Base-by-base conservation (phyloP, 805 yeast species). In the Candida wancherniae region DNA sequence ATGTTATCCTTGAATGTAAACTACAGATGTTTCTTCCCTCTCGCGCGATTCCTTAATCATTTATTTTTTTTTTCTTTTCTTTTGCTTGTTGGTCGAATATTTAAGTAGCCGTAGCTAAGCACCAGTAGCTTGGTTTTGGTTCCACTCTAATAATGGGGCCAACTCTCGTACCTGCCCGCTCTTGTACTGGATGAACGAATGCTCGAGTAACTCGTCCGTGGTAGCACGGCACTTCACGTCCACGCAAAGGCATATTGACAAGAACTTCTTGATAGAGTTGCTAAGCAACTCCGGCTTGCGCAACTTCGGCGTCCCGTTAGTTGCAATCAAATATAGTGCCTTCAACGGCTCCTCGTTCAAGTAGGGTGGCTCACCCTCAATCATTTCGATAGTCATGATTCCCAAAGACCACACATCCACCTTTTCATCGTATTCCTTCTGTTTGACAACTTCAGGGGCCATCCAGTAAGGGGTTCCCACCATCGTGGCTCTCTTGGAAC, bases 211-310 rank as follows among this genome's bases (percentile, higher is more conserved):
- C 53, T 90, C 97, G 47, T 82, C 87, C 5, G 97, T 85, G 11
- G 81, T 73, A 1, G 97, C 97, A 47, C 99, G 75, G 51, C 81
- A 82, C 48, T 83, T 75, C 24, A 87, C 95, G 56, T 94, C 97
- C 21, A 90, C 97, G 60, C 96, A 86, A 15, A 92, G 67, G 63
- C 97, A 87, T 40, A 87, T 85, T 30, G 88, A 78, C 55, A 92
- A 69, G 54, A 92, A 92, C 52, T 83, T 77, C 65, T 84, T 86
- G 37, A 94, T 81, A 19, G 80, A 77, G 36, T 78, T 69, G 7
- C 90, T 77, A 38, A 92, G 64, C 22, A 67, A 47, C 33, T 79
- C 86, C 3, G 90, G 87, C 28, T 62, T 63, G 53, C 78, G 80
- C 44, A 82, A 64, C 50, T 78, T 76, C 5, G 92, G 92, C 14